Base-by-base conservation (phyloP, 177 flowering plant species). In the Telopea speciosissima region DNA sequence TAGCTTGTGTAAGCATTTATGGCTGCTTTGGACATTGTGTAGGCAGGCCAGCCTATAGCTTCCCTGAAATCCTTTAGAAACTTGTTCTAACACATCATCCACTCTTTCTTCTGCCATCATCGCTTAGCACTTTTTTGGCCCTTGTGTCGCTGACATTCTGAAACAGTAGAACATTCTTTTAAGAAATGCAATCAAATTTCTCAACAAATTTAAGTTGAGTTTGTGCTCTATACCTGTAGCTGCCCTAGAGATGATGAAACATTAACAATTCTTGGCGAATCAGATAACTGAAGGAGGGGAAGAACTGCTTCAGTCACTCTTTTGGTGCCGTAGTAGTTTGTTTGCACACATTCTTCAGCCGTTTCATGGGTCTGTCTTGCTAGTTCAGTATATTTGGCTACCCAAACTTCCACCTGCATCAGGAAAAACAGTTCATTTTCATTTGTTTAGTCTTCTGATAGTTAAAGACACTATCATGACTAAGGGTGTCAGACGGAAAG, bases 31-130 rank as follows among this genome's bases (percentile, higher is more conserved):
- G 89, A 82, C 16, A 85, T 25, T 14, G 14, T 71, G 65, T 85
- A 87, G 1, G 89, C 81, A 8, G 86, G 84, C 87, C 89, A 86
- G 22, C 78, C 79, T 44, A 80, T 81, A 24, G 58, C n/a, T 72
- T 79, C 78, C 63, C 78, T 82, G 36, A 76, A 69, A 78, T 85
- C 86, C 58, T 70, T 64, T 0, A 83, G 78, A 63, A 66, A 86
- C 42, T 65, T 67, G 4, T 52, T 70, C 40, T n/a, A 82, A 22
- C 16, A 86, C 63, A 26, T 80, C 77, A 24, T 84, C 83, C 31
- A 86, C 70, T 67, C 14, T 77, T 62, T 79, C 85, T 70, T 80
- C 62, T 74, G 16, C 82, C 84, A 14, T 33, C 70, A 67, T 87
- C 77, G 25, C 73, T 66, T 9, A 85, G 36, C 23, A 77, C 71